Evolutionary conservation across 2,329 filamentous ascomycete species (phyloP), one percentile per base, ranked within the genome.

Genomic region (Fusarium heterosporum): DNA sequence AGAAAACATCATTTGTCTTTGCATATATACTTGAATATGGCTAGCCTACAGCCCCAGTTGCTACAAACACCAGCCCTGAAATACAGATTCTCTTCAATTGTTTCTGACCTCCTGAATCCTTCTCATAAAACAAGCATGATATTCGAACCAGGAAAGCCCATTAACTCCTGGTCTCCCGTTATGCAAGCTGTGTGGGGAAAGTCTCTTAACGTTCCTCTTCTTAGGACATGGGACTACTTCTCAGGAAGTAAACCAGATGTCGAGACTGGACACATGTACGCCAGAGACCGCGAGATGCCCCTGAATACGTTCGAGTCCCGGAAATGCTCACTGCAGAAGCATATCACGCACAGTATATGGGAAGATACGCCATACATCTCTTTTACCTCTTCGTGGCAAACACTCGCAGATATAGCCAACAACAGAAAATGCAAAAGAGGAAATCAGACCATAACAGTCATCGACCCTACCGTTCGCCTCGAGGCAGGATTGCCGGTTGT

Each of bases 191-290:
- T 14, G 30, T 34, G 30, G 13, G 13, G 30, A 5, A 14, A 34
- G 13, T 14, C 30, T 16, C 28, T 9, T 10, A 32, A 46, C 10
- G 13, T 13, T 1, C 47, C 42, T 34, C 42, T 58, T 12, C 51
- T 66, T 14, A 50, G 51, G 9, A 42, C 40, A 26, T 59, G 54
- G 43, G 64, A 51, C 17, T 3, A 2, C 6, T 28, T 14, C 3
- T 66, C 48, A n/a, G 32, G 52, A 29, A 66, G 43, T 28, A 32
- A 19, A 9, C 46, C 50, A 49, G 56, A 62, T 10, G 13, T 3
- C 30, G 19, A n/a, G 11, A 29, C n/a, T 3, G 34, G 42, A 8
- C 9, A 42, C 25, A 58, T 66, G 51, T 26, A 40, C 25, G 30
- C 47, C 13, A 52, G 51, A 51, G 26, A 13, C 11, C 9, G 7